Evolutionary conservation across 108 stramenopile genomes (phyloP).

Genomic region (Skeletonema tropicum): DNA sequence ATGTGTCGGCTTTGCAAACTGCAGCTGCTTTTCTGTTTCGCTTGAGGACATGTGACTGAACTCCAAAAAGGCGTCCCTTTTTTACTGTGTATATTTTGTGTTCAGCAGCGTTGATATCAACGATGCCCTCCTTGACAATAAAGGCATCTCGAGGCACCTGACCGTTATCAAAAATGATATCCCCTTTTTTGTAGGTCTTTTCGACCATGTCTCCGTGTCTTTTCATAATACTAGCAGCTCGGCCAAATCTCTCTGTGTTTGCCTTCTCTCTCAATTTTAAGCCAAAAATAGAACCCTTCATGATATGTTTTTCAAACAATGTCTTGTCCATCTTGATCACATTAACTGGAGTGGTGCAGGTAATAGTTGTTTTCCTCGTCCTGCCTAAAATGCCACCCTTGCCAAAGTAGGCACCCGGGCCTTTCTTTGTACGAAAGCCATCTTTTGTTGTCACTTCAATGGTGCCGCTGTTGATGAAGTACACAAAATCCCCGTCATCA

Average conservation of each 20-base stretch:
- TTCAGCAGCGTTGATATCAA: constrained; percentile 48
- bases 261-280: constrained; percentile 41
- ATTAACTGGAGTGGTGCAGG: constrained; percentile 26
- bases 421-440: constrained; percentile 51
- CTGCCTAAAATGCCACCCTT: constrained; percentile 46
- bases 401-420: constrained; percentile 56
- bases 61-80: constrained; percentile 38
- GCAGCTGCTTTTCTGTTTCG: constrained; percentile 51
- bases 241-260: constrained; percentile 44
- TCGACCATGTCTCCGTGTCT: constrained; percentile 32
- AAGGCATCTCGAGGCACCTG: constrained; percentile 51
- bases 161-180: constrained; percentile 34
- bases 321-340: constrained; percentile 33
- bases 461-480: constrained; percentile 85
- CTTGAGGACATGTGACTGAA: constrained; percentile 37
- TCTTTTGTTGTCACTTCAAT: constrained; percentile 61
- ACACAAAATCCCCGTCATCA: constrained; percentile 84
- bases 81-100: constrained; percentile 47
- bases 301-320: constrained; percentile 46
- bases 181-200: constrained; percentile 39
- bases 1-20: constrained; percentile 57
- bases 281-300: constrained; percentile 43
- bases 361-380: constrained; percentile 39
- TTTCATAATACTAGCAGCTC: constrained; percentile 29
- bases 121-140: constrained; percentile 61